Percentiles rank a stretch among this genome's conserved stretches.
Evolutionary conservation across 129 eudicot genomes (phyloP).

Genomic region (Tanacetum coccineum): DNA sequence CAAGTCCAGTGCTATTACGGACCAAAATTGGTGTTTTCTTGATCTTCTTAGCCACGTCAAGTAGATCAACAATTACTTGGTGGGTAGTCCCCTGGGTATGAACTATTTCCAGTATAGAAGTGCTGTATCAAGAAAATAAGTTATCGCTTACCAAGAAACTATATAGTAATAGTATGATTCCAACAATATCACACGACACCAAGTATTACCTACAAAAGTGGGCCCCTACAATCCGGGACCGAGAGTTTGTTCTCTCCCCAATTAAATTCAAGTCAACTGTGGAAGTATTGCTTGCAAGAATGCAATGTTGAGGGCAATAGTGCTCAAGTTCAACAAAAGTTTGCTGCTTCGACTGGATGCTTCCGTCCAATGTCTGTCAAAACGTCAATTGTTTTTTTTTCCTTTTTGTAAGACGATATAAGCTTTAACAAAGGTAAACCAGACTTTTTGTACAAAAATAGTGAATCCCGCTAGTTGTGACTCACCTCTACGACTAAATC

Average conservation of each 20-base stretch:
- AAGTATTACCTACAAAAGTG: constrained; percentile 47
- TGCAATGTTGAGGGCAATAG: constrained; percentile 45
- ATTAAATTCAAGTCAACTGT: constrained; percentile 35
- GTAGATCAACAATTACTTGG: constrained; percentile 53
- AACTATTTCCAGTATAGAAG: constrained; percentile 52
- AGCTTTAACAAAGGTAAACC: no score
- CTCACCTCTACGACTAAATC: constrained; percentile 60
- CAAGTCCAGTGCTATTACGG: constrained; percentile 36
- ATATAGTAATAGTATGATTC: background rate
- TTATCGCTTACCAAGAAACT: constrained; percentile 3
- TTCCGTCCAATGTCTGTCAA: constrained; percentile 43
- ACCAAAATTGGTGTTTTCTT: constrained; percentile 51
- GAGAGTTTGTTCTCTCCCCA: constrained; percentile 37
- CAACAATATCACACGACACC: background rate
- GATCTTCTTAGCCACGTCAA: constrained; percentile 45
- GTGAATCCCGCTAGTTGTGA: no score
- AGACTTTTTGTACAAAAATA: background rate
- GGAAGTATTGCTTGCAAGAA: constrained; percentile 41
- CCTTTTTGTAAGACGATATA: background rate
- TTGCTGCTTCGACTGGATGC: constrained; percentile 38
- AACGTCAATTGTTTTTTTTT: background rate
- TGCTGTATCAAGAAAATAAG: constrained; percentile 27
- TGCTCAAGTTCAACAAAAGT: constrained; percentile 40
- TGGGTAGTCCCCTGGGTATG: constrained; percentile 41
- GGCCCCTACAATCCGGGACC: constrained; percentile 37